Conservation (phyloP, 805 yeast genomes). For the Spathaspora girioi region DNA sequence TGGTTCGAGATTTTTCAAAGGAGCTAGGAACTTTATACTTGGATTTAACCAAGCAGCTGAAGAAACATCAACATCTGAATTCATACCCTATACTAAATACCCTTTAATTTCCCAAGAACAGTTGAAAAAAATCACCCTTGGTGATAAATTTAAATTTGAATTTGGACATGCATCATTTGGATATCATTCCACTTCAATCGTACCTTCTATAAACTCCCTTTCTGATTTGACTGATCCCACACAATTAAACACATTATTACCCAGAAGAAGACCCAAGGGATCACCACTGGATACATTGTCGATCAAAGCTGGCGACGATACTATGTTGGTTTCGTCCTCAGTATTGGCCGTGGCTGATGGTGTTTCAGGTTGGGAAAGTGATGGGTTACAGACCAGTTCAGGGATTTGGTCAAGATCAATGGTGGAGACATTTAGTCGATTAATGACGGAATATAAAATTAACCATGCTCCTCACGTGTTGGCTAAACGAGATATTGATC, state of each 20-base stretch:
- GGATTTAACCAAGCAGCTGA: slow-evolving; percentile 8
- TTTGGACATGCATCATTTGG: slow-evolving; percentile 45
- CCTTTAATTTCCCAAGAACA: slow-evolving; percentile 40
- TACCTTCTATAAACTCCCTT: slow-evolving; percentile 44
- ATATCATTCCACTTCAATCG: slow-evolving; percentile 39
- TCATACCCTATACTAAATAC: slow-evolving; percentile 37
- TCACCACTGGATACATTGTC: slow-evolving; percentile 51
- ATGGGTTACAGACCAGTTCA: slow-evolving; percentile 33
- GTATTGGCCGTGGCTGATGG: slow-evolving; percentile 56
- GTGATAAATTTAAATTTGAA: slow-evolving; percentile 40
- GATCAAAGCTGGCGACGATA: slow-evolving; percentile 54
- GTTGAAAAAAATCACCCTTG: slow-evolving; percentile 28
- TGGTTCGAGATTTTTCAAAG: slow-evolving; percentile 12
- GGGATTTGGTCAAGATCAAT: slow-evolving; percentile 53
- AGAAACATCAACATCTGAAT: slow-evolving; percentile 14
- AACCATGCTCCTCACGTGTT: slow-evolving; percentile 35
- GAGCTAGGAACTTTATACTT: slow-evolving; percentile 21
- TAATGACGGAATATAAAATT: slow-evolving; percentile 42
- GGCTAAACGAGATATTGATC: slow-evolving; percentile 38
- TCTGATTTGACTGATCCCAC: slow-evolving; percentile 50
- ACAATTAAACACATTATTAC: slow-evolving; percentile 41
- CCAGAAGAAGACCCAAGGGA: slow-evolving; percentile 49
- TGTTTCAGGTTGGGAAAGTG: slow-evolving; percentile 53
- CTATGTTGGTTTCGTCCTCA: slow-evolving; percentile 52
- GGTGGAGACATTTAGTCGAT: slow-evolving; percentile 47